Evolutionary conservation across 805 yeast genomes (phyloP).

Genomic region (Metschnikowia bowlesiae): DNA sequence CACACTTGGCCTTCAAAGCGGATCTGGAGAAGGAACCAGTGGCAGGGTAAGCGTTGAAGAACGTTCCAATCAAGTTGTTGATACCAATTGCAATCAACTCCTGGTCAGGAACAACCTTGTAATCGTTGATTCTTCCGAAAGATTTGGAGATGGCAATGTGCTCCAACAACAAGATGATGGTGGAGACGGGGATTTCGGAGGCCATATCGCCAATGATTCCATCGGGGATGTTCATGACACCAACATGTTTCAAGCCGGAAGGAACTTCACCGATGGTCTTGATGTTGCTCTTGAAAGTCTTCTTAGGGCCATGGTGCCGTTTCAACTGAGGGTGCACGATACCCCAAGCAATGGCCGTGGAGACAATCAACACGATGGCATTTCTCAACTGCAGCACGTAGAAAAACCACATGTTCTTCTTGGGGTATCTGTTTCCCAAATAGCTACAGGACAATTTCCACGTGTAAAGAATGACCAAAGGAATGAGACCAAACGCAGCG

Average conservation of each 20-base stretch:
- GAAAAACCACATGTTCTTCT: constrained; percentile 53
- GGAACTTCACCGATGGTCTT: constrained; percentile 75
- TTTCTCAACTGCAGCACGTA: constrained; percentile 73
- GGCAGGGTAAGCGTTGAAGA: constrained; percentile 90
- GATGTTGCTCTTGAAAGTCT: constrained; percentile 43
- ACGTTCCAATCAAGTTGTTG: constrained; percentile 84
- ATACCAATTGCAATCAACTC: constrained; percentile 92
- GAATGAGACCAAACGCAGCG: constrained; percentile 85
- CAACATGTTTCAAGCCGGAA: constrained; percentile 72
- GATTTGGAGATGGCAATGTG: constrained; percentile 93
- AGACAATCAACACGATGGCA: constrained; percentile 75
- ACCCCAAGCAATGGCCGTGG: constrained; percentile 81
- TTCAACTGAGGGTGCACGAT: constrained; percentile 48
- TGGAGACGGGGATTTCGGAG: constrained; percentile 79
- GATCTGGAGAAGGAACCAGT: constrained; percentile 95
- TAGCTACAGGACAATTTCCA: constrained; percentile 64
- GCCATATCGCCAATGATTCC: constrained; percentile 60
- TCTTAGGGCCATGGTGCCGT: constrained; percentile 26
- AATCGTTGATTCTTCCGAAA: constrained; percentile 88
- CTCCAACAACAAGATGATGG: constrained; percentile 76
- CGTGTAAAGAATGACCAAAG: constrained; percentile 62
- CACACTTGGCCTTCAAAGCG: constrained; percentile 91
- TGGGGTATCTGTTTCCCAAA: constrained; percentile 63
- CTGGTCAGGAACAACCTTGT: constrained; percentile 88
- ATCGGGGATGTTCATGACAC: constrained; percentile 61